Evolutionary conservation across 1,139 yeast genomes (phyloP), one percentile per base, ranked within the genome.

Genomic region (Hyphopichia wangnamkhiaoensis): DNA sequence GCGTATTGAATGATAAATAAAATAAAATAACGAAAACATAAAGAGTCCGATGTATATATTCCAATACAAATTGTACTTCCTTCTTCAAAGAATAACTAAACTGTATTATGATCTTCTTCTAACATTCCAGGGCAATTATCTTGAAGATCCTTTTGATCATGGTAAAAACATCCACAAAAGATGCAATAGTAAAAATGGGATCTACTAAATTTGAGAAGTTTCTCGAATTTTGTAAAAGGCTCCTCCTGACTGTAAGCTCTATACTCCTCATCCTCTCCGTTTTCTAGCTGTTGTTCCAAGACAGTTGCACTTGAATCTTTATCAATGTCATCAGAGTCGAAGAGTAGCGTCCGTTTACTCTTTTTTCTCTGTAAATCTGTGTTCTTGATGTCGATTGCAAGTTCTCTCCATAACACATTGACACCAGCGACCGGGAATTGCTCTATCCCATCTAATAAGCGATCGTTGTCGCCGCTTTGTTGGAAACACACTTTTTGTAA

Each of bases 81-180:
- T 14, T 5, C 21, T 29, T 28, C 24, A 39, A 18, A 39, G 23
- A 25, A 24, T 17, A 10, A 14, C 18, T 16, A 35, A 33, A 16
- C 28, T 20, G 31, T 15, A 13, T 31, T 25, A 34, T 52, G 56
- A 21, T 42, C 47, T 8, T 35, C 37, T 35, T 47, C 52, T 14
- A 39, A 28, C 1, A 41, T 35, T 1, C 65, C 66, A 2, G 65
- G 65, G 36, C 66, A 66, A 31, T 48, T 44, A 1, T 24, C 28
- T 3, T 34, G 39, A 40, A 63, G 28, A 14, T 60, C 65, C 2
- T 40, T 34, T 9, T 30, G 35, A 30, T 42, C 46, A 1, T 43
- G 41, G 35, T 47, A 65, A 15, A 32, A 30, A 12, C 46, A 34
- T 1, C 71, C 70, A 47, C 72, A 66, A 42, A 52, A 65, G 40